Base-by-base conservation (phyloP, 2,329 filamentous ascomycete genomes). In the Curvularia hawaiiensis region DNA sequence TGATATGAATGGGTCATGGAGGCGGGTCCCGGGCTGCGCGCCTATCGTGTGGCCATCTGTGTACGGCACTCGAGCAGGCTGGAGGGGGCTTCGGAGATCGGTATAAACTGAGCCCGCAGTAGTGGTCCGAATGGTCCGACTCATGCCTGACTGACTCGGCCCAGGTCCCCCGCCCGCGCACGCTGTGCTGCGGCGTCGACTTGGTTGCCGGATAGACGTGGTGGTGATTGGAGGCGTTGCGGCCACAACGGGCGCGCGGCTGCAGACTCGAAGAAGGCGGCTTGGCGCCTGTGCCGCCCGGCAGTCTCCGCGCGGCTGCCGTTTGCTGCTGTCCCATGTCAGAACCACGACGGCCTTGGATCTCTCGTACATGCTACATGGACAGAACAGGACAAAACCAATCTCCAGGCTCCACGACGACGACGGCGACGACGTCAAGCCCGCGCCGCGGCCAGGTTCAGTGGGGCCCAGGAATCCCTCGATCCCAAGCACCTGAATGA, bases 271-370 rank as follows among this genome's bases (percentile, higher is more conserved):
- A 33, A 45, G 44, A 33, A 30, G 16, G 6, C 4, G 16, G 14
- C 54, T 57, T 57, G 54, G 54, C 50, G 44, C 38, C 16, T 20
- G 33, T 49, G 46, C 50, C 45, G 51, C 39, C 31, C 30, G 41
- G 50, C 22, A 45, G 50, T 38, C 31, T 52, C 22, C 31, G 50
- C 50, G 41, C 43, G 40, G 30, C 33, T 46, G 50, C 41, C 40
- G 43, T 4, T 9, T 45, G 38, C 22, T 33, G 16, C 49, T 40
- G 45, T 45, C 41, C 45, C 41, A 31, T 11, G 30, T 4, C 10
- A 51, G 43, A 43, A 41, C 22, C 35, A 35, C 43, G 28, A 47
- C 48, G 50, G 50, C 50, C n/a, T 24, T 48, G 40, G 28, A 43
- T 43, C 31, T 49, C 24, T 10, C 31, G 26, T 7, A 45, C 24